Evolutionary conservation across 2,329 filamentous ascomycete genomes (phyloP).

Genomic region (Emericellopsis atlantica): DNA sequence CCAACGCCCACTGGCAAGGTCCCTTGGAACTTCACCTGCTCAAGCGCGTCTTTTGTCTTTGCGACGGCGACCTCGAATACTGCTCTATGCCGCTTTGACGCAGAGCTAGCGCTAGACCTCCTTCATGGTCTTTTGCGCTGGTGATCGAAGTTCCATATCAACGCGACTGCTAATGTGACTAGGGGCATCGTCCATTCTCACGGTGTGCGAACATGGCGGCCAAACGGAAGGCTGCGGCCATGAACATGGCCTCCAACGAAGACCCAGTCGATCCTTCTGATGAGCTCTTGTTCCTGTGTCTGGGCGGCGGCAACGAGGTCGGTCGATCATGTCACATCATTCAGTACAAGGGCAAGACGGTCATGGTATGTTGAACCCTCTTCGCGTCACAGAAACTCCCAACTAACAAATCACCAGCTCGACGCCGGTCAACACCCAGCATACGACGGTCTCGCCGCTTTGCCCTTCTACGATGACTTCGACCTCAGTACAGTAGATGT

Average conservation of each 20-base stretch:
- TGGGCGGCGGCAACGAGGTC: constrained; percentile 95
- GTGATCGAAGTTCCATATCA: no score
- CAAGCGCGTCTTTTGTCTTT: not conserved
- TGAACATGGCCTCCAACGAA: constrained; percentile 54
- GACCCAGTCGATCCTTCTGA: constrained; percentile 88
- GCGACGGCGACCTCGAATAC: not conserved
- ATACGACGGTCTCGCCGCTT: constrained; percentile 82
- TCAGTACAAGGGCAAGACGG: constrained; percentile 97
- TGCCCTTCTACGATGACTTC: constrained; percentile 98
- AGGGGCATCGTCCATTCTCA: not conserved
- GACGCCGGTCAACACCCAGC: constrained; percentile 96
- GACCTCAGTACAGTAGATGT: constrained; percentile 95
- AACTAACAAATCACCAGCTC: constrained; percentile 42
- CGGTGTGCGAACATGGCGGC: constrained; percentile 54
- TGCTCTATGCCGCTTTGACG: not conserved
- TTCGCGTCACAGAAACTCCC: not conserved
- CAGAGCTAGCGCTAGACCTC: no score
- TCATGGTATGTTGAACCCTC: constrained; percentile 58
- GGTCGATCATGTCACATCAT: constrained; percentile 95
- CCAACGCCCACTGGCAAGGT: no score
- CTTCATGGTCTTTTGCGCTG: no score
- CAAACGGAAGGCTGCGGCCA: constrained; percentile 76
- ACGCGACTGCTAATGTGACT: constrained; percentile 1
- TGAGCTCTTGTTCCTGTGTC: constrained; percentile 84
- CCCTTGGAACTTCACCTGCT: not conserved